Conservation (phyloP, 306 rosid genomes). For the Cicer judaicum region DNA sequence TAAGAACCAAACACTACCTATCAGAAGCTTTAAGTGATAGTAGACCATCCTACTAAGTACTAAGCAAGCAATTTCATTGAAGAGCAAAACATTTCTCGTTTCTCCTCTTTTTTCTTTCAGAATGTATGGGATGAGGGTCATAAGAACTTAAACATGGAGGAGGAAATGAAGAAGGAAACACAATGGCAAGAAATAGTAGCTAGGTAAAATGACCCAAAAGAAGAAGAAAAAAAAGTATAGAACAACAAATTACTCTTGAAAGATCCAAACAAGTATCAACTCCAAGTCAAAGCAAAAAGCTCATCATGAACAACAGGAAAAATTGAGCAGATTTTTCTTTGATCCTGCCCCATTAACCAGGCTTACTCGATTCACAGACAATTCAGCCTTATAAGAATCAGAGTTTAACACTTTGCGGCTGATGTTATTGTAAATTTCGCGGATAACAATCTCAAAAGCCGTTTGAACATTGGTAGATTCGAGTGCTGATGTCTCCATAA, state of each 20-base stretch:
- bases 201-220: constrained; percentile 1
- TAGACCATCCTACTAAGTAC: not conserved
- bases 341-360: constrained; percentile 69
- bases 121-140: not conserved
- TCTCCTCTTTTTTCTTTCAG: not conserved
- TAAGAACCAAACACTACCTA: too few species aligned
- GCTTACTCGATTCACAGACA: constrained; percentile 77
- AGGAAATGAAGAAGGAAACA: constrained; percentile 2
- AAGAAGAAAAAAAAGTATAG: not conserved
- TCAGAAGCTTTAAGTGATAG: too few species aligned
- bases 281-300: constrained; percentile 38
- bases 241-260: constrained; percentile 37
- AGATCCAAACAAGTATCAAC: constrained; percentile 41
- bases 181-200: not conserved
- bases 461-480: constrained; percentile 79
- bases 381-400: constrained; percentile 81
- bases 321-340: constrained; percentile 49
- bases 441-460: constrained; percentile 82
- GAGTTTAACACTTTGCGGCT: constrained; percentile 82
- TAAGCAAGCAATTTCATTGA: constrained; percentile 1
- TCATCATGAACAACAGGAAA: constrained; percentile 78
- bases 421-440: constrained; percentile 78
- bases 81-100: constrained; percentile 8
- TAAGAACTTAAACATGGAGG: constrained; percentile 4
- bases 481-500: constrained; percentile 96